These are phyloP conservation scores for Bacterosira constricta DNA, from an alignment of 108 stramenopile species.

Conservation along the genomic window DNA sequence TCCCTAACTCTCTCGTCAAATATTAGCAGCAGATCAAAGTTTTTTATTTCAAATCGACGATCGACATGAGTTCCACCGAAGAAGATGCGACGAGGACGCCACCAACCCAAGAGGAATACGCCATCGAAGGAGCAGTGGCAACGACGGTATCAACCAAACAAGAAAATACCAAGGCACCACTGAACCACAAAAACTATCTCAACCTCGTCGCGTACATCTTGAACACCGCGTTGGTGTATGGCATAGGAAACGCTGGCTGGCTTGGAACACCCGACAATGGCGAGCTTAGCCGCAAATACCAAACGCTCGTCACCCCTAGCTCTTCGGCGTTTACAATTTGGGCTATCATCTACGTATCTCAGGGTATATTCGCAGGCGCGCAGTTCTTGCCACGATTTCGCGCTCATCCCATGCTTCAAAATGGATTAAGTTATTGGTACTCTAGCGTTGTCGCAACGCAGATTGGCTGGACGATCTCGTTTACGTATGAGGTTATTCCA, in stretches of 20 bases:
- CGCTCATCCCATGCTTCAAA: slow-evolving; percentile 38
- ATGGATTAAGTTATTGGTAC: slow-evolving; percentile 68
- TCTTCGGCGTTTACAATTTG: slow-evolving; percentile 80
- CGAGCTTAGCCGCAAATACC: slow-evolving; percentile 71
- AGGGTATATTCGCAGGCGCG: slow-evolving; percentile 60
- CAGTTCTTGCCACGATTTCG: slow-evolving; percentile 58
- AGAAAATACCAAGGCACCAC: neutral
- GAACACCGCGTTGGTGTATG: slow-evolving; percentile 69
- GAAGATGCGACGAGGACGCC: too few species aligned
- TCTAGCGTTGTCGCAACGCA: slow-evolving; percentile 57
- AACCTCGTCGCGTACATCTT: slow-evolving; percentile 70
- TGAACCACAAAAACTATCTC: slow-evolving; percentile 57
- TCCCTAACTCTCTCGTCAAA: too few species aligned
- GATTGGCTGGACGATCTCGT: slow-evolving; percentile 70
- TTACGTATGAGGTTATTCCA: slow-evolving; percentile 64
- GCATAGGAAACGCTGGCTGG: slow-evolving; percentile 49
- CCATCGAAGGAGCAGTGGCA: neutral
- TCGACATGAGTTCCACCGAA: too few species aligned
- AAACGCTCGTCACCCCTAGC: slow-evolving; percentile 82
- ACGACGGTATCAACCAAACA: neutral
- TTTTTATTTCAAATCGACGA: too few species aligned
- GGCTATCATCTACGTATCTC: slow-evolving; percentile 75
- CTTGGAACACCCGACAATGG: slow-evolving; percentile 56
- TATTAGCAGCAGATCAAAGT: too few species aligned
- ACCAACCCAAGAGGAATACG: too few species aligned